phyloP scores from a whole-genome alignment of 2,329 filamentous ascomycete species.

The Chaetomiaceae sp. region DNA sequence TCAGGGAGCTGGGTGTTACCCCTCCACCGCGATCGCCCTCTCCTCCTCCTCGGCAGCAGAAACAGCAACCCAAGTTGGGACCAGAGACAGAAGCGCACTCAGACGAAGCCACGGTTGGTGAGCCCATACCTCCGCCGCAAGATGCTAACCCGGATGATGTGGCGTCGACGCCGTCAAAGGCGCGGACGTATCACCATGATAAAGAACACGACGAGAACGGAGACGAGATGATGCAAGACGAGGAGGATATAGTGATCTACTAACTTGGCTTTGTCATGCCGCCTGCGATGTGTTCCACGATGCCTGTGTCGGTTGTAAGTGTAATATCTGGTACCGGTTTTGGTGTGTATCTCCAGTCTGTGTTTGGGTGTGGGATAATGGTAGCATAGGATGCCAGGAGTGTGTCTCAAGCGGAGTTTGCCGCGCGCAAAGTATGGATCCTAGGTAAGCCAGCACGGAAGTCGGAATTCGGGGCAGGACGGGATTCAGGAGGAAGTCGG shows the following conservation, averaged over 20 bases:
- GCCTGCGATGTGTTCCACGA: not conserved
- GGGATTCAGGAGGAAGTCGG: not conserved
- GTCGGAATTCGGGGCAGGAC: slow-evolving; percentile 1
- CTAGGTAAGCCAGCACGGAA: not conserved
- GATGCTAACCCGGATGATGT: slow-evolving; percentile 34
- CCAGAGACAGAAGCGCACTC: slow-evolving; percentile 24
- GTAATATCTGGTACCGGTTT: not conserved
- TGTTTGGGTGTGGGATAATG: not conserved
- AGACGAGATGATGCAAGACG: slow-evolving; percentile 76
- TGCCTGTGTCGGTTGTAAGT: slow-evolving; percentile 6
- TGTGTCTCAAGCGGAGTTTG: not conserved
- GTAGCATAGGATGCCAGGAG: not conserved
- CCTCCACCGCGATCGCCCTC: slow-evolving; percentile 26
- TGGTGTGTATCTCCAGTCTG: not conserved
- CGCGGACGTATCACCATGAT: slow-evolving; percentile 28
- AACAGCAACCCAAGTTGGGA: not conserved
- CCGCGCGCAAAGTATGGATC: not conserved
- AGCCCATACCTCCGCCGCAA: slow-evolving; percentile 37
- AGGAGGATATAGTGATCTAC: slow-evolving; percentile 90
- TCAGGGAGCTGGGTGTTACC: slow-evolving; percentile 34
- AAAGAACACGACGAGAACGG: slow-evolving; percentile 63
- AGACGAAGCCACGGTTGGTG: slow-evolving; percentile 37
- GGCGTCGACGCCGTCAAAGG: slow-evolving; percentile 37
- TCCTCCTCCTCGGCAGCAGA: slow-evolving; percentile 7
- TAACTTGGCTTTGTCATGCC: slow-evolving; percentile 36